Conservation (phyloP, 1,139 yeast genomes). For the Schwanniomyces etchellsii region DNA sequence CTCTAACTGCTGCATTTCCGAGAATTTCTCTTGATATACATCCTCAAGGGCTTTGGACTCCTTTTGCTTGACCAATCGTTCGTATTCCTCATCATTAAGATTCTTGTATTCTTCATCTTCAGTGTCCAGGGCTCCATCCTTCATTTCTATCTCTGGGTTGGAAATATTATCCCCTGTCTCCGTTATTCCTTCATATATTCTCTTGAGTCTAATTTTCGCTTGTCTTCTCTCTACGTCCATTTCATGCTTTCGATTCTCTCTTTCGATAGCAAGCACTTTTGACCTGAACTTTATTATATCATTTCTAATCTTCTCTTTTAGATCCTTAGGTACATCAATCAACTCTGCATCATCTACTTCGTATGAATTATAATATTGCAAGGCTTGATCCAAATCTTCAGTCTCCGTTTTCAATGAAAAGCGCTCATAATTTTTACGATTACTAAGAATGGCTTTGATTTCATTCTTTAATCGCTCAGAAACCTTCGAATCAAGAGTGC, state of each 20-base stretch:
- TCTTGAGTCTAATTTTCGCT: slow-evolving; percentile 46
- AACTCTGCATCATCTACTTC: slow-evolving; percentile 56
- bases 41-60: slow-evolving; percentile 13
- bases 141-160: slow-evolving; percentile 10
- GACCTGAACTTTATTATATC: slow-evolving; percentile 62
- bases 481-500: slow-evolving; percentile 1
- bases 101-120: slow-evolving; percentile 21
- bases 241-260: slow-evolving; percentile 49
- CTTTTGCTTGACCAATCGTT: slow-evolving; percentile 14
- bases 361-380: slow-evolving; percentile 37
- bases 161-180: slow-evolving; percentile 16
- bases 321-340: slow-evolving; percentile 55
- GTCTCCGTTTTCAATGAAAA: slow-evolving; percentile 18
- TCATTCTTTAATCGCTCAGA: slow-evolving; percentile 6
- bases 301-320: slow-evolving; percentile 51
- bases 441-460: slow-evolving; percentile 13
- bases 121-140: slow-evolving; percentile 7
- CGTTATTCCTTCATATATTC: slow-evolving; percentile 44
- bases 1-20: slow-evolving; percentile 14
- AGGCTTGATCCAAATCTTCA: slow-evolving; percentile 31
- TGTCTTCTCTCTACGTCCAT: slow-evolving; percentile 46
- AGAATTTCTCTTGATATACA: slow-evolving; percentile 14
- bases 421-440: slow-evolving; percentile 16
- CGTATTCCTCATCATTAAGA: slow-evolving; percentile 32
- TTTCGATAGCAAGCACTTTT: slow-evolving; percentile 53